phyloP scores from a whole-genome alignment of 163 green algal species.

The Volvox carteri region DNA sequence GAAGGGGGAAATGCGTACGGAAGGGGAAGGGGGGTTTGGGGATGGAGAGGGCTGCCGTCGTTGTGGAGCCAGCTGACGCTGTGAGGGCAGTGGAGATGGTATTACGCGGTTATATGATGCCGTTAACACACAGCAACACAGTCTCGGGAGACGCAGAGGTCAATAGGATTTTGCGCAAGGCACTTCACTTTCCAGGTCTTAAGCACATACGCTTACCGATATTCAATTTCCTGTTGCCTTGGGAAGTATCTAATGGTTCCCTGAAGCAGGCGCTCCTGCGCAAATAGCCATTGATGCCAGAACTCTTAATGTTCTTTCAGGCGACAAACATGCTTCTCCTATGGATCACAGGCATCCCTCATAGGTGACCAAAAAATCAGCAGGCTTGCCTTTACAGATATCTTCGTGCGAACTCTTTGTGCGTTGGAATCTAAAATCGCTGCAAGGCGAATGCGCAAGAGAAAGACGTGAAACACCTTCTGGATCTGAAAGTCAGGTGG shows the following conservation, averaged over 20 bases:
- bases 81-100: background rate
- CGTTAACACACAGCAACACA: no score
- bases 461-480: background rate
- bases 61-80: no score
- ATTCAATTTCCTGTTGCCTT: background rate
- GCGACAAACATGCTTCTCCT: no score
- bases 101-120: background rate
- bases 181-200: background rate
- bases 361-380: no score
- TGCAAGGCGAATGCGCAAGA: background rate
- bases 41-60: background rate
- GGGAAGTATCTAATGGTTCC: conserved; percentile 2
- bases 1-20: background rate
- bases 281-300: background rate
- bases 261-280: conserved; percentile 9
- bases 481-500: background rate
- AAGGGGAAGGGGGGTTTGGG: background rate
- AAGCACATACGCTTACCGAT: conserved; percentile 9
- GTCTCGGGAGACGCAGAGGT: no score
- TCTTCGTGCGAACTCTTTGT: background rate
- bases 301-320: background rate
- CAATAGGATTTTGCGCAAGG: background rate
- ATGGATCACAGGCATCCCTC: no score
- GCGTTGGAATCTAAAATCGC: background rate
- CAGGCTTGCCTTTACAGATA: conserved; percentile 13